Base-by-base conservation (phyloP, 2,329 filamentous ascomycete species). In the Penicillium verrucosum region DNA sequence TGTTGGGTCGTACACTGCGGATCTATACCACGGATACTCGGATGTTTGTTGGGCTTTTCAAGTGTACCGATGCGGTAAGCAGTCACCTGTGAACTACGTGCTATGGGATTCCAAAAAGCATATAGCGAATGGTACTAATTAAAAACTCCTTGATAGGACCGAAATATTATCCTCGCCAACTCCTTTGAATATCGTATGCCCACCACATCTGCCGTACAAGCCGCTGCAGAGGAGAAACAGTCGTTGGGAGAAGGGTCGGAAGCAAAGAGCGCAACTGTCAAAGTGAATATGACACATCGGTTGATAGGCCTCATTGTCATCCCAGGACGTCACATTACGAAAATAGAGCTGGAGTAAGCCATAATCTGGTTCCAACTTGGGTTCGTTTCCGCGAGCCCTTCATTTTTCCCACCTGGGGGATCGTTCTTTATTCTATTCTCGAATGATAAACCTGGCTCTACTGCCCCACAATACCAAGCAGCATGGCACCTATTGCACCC, bases 121-220 rank as follows among this genome's bases (percentile, higher is more conserved):
- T 12, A 27, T 21, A 5, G 21, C 8, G 37, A 42, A 21, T 37
- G 42, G 40, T 55, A 42, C 58, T 64, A 54, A 64, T 36, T 11
- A 6, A 48, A 49, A 30, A 23, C 2, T 38, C 32, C 36, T 12
- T 36, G 10, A 47, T 25, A 96, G 92, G 89, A 96, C 60, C 85
- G 84, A 67, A 97, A 99, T 69, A 82, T 97, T 62, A 90, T 99
- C 51, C 85, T 99, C 51, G 83, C 88, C 36, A 83, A 89, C 63
- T 90, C 93, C 0, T 89, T 94, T 74, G 94, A 99, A 75, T 97
- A 97, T 75, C 89, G 93, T 2, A 83, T 85, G 56, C 92, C 92
- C 1, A 83, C 85, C 2, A 71, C 76, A 18, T 76, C 80, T 11
- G 76, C 77, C 3, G 74, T 80, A 55, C 68, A 81, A 58, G 73